A percentile compares a stretch with the other conserved stretches of the same genome.
Evolutionary conservation across 78 protist genomes (phyloP).

Genomic region (Pigoraptor vietnamica): DNA sequence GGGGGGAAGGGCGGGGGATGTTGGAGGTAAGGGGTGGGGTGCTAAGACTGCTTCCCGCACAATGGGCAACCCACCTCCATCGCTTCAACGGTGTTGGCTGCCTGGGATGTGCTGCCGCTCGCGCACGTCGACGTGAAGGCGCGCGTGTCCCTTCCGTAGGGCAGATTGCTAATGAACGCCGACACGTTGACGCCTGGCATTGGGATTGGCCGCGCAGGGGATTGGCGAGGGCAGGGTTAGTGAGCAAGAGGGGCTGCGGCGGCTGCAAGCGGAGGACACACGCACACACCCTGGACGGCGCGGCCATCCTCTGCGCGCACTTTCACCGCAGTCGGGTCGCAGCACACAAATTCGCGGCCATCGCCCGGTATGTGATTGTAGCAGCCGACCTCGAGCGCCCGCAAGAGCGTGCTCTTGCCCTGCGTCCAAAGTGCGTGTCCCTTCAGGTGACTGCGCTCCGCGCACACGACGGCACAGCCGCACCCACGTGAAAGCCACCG

Average conservation of each 20-base stretch:
- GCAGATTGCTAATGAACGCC: slow-evolving; percentile 39
- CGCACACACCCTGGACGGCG: background rate
- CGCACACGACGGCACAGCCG: too few species aligned
- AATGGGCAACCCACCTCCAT: slow-evolving; percentile 11
- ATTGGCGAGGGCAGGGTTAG: too few species aligned
- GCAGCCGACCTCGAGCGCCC: slow-evolving; percentile 49
- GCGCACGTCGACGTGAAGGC: slow-evolving; percentile 37
- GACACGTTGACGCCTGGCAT: slow-evolving; percentile 41
- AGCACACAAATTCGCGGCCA: slow-evolving; percentile 51
- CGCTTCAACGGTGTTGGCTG: slow-evolving; percentile 39
- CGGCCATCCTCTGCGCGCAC: slow-evolving; percentile 63
- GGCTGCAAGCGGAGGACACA: background rate
- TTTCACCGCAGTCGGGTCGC: background rate
- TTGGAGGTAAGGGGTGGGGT: too few species aligned
- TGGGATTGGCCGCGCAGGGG: too few species aligned
- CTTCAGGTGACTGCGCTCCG: too few species aligned
- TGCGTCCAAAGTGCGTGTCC: too few species aligned
- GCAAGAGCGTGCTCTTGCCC: slow-evolving; percentile 64
- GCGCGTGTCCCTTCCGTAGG: slow-evolving; percentile 3
- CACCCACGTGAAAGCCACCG: slow-evolving; percentile 64
- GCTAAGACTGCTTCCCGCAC: too few species aligned
- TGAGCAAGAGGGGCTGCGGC: too few species aligned
- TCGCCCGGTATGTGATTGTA: slow-evolving; percentile 61
- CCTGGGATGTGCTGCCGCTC: slow-evolving; percentile 52
- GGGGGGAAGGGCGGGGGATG: too few species aligned